Base-by-base conservation (phyloP, 352 stramenopile species). In the Phytophthora quininea region DNA sequence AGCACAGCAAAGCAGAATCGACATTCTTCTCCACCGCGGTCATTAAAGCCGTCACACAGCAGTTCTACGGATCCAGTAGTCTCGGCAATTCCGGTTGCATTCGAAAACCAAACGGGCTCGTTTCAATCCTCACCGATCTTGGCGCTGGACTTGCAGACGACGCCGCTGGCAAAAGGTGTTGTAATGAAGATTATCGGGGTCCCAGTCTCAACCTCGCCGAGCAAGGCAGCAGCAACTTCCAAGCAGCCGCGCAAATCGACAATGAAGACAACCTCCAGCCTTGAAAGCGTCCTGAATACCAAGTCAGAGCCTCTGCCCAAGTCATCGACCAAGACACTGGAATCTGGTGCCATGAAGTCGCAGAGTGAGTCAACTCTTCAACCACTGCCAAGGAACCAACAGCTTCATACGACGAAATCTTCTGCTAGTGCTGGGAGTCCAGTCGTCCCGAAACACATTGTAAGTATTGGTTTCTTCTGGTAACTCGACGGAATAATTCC, bases 131-230 rank as follows among this genome's bases (percentile, higher is more conserved):
- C 76, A 46, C 71, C 79, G 3, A 73, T 62, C 29, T 70, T 89
- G 10, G 63, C 72, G 51, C 46, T 89, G 35, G 67, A 88, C 56
- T 69, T 79, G 2, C 64, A 73, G 33, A 82, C 67, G 42, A 82
- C 77, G 24, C 58, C 60, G 24, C 67, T 90, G 1, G 49, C 76
- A 2, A 86, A 86, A 54, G 79, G 82, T 6, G 82, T 90, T 37
- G 70, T 66, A 5, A 27, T 88, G 4, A 78, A 77, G 47, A 49
- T 62, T 1, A 15, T 19, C 4, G 50, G 35, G 31, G 33, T 19
- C 5, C 47, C 38, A 2, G 57, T 57, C 38, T 33, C 50, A 19
- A 40, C 35, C 35, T 12, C 54, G 58, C 43, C 27, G 2, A 2
- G 24, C 32, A 40, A 46, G 10, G 8, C 31, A 14, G 24, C 15